A percentile compares a stretch with the other conserved stretches of the same genome.
Evolutionary conservation across 352 stramenopile species (phyloP).

Genomic region (Pythium graminicola): DNA sequence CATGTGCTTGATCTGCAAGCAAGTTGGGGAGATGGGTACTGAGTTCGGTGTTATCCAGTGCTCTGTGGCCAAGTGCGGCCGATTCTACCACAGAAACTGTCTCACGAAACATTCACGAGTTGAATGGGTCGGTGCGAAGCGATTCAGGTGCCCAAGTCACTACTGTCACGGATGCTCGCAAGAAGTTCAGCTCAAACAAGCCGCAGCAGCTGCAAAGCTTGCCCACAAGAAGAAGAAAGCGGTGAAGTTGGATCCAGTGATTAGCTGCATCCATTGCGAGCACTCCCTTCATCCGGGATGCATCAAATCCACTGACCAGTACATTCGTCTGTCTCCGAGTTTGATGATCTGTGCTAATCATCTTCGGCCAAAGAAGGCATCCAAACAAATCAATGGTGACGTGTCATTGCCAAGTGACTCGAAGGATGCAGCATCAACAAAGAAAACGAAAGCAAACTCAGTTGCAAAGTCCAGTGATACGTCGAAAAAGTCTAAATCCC

Average conservation of each 20-base stretch:
- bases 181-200: constrained; percentile 21
- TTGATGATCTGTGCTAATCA: constrained; percentile 88
- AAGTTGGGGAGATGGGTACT: constrained; percentile 84
- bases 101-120: constrained; percentile 66
- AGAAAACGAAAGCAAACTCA: constrained; percentile 10
- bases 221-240: constrained; percentile 44
- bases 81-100: constrained; percentile 91
- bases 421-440: neutral
- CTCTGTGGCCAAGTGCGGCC: constrained; percentile 86
- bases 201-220: constrained; percentile 20
- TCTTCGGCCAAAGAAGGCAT: constrained; percentile 31
- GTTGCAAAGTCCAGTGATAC: neutral
- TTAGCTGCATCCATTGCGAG: constrained; percentile 86
- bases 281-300: constrained; percentile 78
- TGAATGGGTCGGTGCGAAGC: constrained; percentile 83
- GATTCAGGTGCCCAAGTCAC: constrained; percentile 89
- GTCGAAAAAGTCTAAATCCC: constrained; percentile 5
- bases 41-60: constrained; percentile 89
- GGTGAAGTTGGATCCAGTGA: constrained; percentile 32
- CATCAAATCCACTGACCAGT: constrained; percentile 64
- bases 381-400: neutral
- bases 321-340: constrained; percentile 75
- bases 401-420: neutral
- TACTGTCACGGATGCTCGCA: constrained; percentile 73
- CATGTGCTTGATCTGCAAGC: constrained; percentile 90